Evolutionary conservation across 495 filamentous ascomycete genomes (phyloP).

Genomic region (Umbilicaria muhlenbergii): DNA sequence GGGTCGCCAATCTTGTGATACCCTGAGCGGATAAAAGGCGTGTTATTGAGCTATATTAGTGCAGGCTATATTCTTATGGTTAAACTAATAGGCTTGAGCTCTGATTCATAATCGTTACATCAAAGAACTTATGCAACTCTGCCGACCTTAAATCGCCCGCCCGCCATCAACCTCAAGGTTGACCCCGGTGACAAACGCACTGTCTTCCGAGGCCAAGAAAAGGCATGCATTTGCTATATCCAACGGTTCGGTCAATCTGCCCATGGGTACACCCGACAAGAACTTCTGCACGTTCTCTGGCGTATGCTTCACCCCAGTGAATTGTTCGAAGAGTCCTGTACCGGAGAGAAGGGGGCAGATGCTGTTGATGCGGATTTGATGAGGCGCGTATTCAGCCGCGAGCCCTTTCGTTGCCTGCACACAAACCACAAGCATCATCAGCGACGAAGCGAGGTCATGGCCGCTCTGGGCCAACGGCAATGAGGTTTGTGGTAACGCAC

Average conservation of each 20-base stretch:
- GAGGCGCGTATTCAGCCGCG: slow-evolving; percentile 49
- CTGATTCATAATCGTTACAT: background rate
- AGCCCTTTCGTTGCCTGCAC: slow-evolving; percentile 44
- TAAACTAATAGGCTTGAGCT: no score
- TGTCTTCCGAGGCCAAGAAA: slow-evolving; percentile 53
- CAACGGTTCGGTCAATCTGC: slow-evolving; percentile 42
- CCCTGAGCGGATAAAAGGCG: no score
- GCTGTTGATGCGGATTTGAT: slow-evolving; percentile 50
- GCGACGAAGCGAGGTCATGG: background rate
- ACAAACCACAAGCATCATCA: background rate
- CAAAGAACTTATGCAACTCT: background rate
- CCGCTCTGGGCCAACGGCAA: background rate
- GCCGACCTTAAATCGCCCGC: slow-evolving; percentile 7
- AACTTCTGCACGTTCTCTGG: slow-evolving; percentile 55
- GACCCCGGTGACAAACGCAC: slow-evolving; percentile 53
- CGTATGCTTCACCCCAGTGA: slow-evolving; percentile 51
- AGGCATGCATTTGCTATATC: slow-evolving; percentile 53
- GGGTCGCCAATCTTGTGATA: no score
- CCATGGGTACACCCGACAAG: slow-evolving; percentile 48
- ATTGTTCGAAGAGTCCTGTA: slow-evolving; percentile 48
- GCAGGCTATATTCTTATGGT: no score
- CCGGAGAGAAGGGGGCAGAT: slow-evolving; percentile 45
- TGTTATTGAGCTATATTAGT: no score
- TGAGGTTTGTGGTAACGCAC: slow-evolving; percentile 17
- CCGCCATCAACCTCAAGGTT: slow-evolving; percentile 46